Base-by-base conservation (phyloP, 2,329 filamentous ascomycete species). In the Colletotrichum sp. region DNA sequence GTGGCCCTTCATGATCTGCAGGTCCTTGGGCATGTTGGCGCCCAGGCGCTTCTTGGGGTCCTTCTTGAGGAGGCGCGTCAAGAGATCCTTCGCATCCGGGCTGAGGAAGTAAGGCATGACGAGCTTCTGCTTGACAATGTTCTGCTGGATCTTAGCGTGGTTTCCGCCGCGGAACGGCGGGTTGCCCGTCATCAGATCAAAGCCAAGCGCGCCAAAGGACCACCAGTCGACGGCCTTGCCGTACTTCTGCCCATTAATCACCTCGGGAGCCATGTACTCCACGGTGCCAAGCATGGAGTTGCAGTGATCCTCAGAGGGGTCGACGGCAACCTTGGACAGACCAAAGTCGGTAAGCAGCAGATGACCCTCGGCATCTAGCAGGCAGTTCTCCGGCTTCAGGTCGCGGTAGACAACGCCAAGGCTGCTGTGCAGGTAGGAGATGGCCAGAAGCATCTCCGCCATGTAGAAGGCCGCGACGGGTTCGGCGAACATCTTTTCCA, bases 181-280 rank as follows among this genome's bases (percentile, higher is more conserved):
- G 70, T 93, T 93, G 69, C 97, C 97, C 12, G 96, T 98, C 83
- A 99, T 93, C 43, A 99, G 89, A 83, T 99, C 97, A 84, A 93
- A 98, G 38, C 95, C 96, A 61, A 99, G 90, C 4, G 96, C 96
- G 43, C 97, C 97, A 62, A 99, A 93, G 6, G 96, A 98, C 97
- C 97, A 99, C 96, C 96, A 99, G 86, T 99, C 97, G 21, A 98
- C 97, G 2, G 96, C 93, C 84, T 96, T 96, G 81, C 96, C 96
- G 83, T 99, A 99, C 78, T 95, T 93, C 78, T 94, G 93, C 76
- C 96, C 96, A 77, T 93, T 91, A 76, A 99, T 92, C 67, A 99
- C 94, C 85, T 99, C 97, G 1, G 97, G 97, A 0, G 97, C 97
- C 97, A 99, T 99, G 89, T 99, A 99, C 83, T 98, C 97, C 74